Evolutionary conservation across 2,329 filamentous ascomycete species (phyloP), one percentile per base, ranked within the genome.

Genomic region (Pseudocercospora pini-densiflorae): DNA sequence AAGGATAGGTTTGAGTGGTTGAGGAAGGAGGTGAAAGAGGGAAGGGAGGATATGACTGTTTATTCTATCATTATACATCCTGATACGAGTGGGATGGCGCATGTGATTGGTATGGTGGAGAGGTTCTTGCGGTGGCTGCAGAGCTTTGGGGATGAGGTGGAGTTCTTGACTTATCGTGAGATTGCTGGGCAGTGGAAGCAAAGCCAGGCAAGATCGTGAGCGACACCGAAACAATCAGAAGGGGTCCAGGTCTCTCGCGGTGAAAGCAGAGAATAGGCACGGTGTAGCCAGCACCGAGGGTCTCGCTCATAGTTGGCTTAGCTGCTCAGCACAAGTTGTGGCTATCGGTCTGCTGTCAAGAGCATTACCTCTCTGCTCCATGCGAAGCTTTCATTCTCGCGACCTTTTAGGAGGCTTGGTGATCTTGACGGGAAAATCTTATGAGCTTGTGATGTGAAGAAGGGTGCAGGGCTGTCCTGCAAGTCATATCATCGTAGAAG

Each of bases 81-180:
- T 0, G 86, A 88, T 77, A 87, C 84, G 2, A 86, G 83, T 72
- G 86, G 86, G 0, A 86, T 88, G 84, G 85, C 86, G 55, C 87
- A 88, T 79, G 81, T 89, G 1, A 84, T 88, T 71, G 85, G 85
- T 6, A 87, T 87, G 85, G 70, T 86, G 21, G 82, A 85, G 73
- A 79, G 84, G 57, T 80, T 86, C 68, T 76, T 87, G 66, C 72
- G 61, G 36, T 88, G 85, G 84, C 61, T 88, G 71, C 79, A 82
- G 75, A 76, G 73, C 3, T 82, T 78, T 70, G 81, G 79, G 3
- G 78, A 79, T 0, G 77, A 80, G 62, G 82, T 85, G 5, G 79
- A 83, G 68, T 85, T 84, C 68, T 77, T 75, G 59, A 80, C 74
- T 10, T 84, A 81, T 76, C 79, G 77, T 63, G 73, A 79, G 64